These are phyloP conservation scores for Blumeriella jaapii DNA, from an alignment of 2,329 filamentous ascomycete genomes.

Conservation along the genomic window DNA sequence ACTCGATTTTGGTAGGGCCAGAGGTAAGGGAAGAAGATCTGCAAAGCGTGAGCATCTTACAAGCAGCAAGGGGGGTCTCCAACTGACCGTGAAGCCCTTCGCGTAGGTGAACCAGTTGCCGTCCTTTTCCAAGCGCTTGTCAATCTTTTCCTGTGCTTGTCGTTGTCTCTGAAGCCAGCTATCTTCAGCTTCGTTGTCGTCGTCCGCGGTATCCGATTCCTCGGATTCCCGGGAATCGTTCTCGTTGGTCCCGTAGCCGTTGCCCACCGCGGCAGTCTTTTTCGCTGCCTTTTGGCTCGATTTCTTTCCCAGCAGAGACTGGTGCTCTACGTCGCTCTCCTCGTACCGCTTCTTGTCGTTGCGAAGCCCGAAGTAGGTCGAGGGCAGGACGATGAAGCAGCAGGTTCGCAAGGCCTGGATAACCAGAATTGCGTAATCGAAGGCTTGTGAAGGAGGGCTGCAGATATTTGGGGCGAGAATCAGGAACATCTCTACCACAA, in stretches of 20 bases:
- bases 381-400: conserved; percentile 28
- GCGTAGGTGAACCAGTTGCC: conserved; percentile 70
- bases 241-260: conserved; percentile 21
- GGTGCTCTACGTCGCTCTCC: conserved; percentile 42
- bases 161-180: conserved; percentile 42
- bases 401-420: conserved; percentile 22
- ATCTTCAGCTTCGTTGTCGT: conserved; percentile 34
- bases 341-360: conserved; percentile 23
- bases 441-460: conserved; percentile 13
- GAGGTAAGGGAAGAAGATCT: conserved; percentile 68
- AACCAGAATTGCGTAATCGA: conserved; percentile 18
- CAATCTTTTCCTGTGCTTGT: conserved; percentile 44
- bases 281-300: conserved; percentile 24
- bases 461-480: conserved; percentile 28
- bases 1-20: conserved; percentile 58
- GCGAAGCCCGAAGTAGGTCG: conserved; percentile 26
- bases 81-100: conserved; percentile 54
- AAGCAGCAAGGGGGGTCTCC: too few species aligned
- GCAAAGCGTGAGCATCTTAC: background rate
- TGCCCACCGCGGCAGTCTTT: conserved; percentile 14
- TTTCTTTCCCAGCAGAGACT: conserved; percentile 42
- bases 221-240: conserved; percentile 13
- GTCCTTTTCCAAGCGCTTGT: conserved; percentile 59
- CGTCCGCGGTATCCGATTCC: conserved; percentile 14
- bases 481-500: conserved; percentile 42